These are phyloP conservation scores for Phytophthora litchii DNA, from an alignment of 352 stramenopile species.

Conservation along the genomic window DNA sequence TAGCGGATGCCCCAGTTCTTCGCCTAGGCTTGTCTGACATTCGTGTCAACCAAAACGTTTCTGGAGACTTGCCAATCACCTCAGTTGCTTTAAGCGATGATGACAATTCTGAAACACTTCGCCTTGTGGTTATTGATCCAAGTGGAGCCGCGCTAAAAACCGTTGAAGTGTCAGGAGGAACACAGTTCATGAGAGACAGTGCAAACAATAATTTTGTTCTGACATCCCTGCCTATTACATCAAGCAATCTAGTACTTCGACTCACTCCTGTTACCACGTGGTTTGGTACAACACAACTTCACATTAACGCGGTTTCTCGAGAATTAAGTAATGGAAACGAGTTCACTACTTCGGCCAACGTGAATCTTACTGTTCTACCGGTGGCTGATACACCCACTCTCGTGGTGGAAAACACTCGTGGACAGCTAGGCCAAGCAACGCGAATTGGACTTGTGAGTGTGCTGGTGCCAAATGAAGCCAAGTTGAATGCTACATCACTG, in stretches of 20 bases:
- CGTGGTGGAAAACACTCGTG: constrained; percentile 43
- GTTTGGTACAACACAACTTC: constrained; percentile 43
- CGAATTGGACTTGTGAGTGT: constrained; percentile 46
- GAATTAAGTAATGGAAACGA: constrained; percentile 35
- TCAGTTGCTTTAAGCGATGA: constrained; percentile 38
- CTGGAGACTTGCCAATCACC: constrained; percentile 35
- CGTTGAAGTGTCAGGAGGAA: constrained; percentile 29
- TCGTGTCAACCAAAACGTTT: constrained; percentile 42
- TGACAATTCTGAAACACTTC: constrained; percentile 51
- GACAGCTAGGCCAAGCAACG: constrained; percentile 34
- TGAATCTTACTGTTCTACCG: constrained; percentile 41
- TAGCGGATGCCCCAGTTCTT: constrained; percentile 47
- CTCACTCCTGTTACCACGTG: constrained; percentile 33
- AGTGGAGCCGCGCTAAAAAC: constrained; percentile 25
- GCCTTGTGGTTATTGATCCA: constrained; percentile 36
- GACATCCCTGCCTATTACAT: constrained; percentile 8
- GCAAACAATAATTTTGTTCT: constrained; percentile 35
- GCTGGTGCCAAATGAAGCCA: constrained; percentile 33
- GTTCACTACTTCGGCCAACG: constrained; percentile 17
- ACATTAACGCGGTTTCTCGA: constrained; percentile 41
- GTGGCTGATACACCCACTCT: constrained; percentile 47
- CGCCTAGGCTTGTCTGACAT: constrained; percentile 18
- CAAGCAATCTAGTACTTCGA: constrained; percentile 30
- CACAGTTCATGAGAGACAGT: constrained; percentile 29
- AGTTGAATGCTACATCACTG: constrained; percentile 40